phyloP scores from a whole-genome alignment of 2,329 filamentous ascomycete genomes.

The Torrubiellomyces zombiae region DNA sequence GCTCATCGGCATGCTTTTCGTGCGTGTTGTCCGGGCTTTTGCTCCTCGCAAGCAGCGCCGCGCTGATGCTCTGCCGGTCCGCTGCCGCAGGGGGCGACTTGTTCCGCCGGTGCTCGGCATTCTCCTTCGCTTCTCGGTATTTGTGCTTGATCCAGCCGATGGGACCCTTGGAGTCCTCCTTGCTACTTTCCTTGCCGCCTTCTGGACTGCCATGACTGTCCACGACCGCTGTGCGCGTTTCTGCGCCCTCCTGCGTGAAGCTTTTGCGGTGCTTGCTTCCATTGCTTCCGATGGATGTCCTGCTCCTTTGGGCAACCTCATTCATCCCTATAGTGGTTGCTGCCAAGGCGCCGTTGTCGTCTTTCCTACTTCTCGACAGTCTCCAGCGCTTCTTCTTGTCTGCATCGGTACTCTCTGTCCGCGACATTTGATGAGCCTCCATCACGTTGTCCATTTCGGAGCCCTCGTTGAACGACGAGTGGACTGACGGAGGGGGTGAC shows the following conservation, averaged over 20 bases:
- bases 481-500: constrained; percentile 62
- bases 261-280: constrained; percentile 30
- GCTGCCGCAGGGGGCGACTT: constrained; percentile 34
- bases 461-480: constrained; percentile 63
- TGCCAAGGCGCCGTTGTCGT: constrained; percentile 33
- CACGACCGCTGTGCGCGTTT: constrained; percentile 21
- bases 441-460: constrained; percentile 57
- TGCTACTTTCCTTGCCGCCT: constrained; percentile 19
- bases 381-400: constrained; percentile 59
- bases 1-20: constrained; percentile 12
- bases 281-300: constrained; percentile 50
- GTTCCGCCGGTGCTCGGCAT: constrained; percentile 33
- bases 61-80: constrained; percentile 12
- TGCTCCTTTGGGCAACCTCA: constrained; percentile 46
- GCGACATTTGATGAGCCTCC: constrained; percentile 34
- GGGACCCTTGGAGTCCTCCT: constrained; percentile 32
- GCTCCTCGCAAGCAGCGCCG: constrained; percentile 19
- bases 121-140: constrained; percentile 42
- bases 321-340: constrained; percentile 40
- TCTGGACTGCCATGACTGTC: constrained; percentile 21
- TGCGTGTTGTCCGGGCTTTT: constrained; percentile 32
- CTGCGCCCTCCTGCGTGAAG: constrained; percentile 33
- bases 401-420: constrained; percentile 36
- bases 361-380: constrained; percentile 46
- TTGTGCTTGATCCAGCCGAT: constrained; percentile 44